These are phyloP conservation scores for Amaranthus tricolor DNA, from an alignment of 179 eudicot genomes.

Conservation along the genomic window DNA sequence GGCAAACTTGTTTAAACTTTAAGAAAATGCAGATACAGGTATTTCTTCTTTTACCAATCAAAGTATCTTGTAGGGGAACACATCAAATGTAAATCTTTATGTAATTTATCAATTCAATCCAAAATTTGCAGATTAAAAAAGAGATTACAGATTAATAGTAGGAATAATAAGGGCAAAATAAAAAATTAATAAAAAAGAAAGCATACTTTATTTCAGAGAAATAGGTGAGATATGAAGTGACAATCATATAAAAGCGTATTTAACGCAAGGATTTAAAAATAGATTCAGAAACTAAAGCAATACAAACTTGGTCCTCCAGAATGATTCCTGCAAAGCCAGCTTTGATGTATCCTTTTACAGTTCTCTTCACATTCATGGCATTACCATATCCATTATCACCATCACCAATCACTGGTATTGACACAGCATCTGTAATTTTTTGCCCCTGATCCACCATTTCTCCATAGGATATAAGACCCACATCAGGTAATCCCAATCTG, in stretches of 20 bases:
- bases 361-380: constrained; percentile 94
- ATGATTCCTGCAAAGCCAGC: constrained; percentile 98
- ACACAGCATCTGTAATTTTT: constrained; percentile 76
- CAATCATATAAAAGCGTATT: neutral
- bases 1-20: neutral
- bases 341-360: constrained; percentile 80
- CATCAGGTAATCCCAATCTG: constrained; percentile 86
- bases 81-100: neutral
- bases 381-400: constrained; percentile 97
- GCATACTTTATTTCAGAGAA: neutral
- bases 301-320: constrained; percentile 89
- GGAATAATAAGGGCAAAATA: neutral
- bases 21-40: neutral
- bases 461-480: constrained; percentile 85
- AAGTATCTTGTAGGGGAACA: neutral
- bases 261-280: neutral
- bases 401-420: constrained; percentile 92
- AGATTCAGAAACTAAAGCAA: constrained; percentile 15
- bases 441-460: constrained; percentile 96
- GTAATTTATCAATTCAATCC: neutral
- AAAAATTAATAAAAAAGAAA: neutral
- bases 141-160: too few relatives aligned
- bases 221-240: neutral
- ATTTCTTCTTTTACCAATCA: neutral
- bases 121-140: too few relatives aligned